Evolutionary conservation across 2,329 filamentous ascomycete genomes (phyloP).

Genomic region (Penicillium rolfsii): DNA sequence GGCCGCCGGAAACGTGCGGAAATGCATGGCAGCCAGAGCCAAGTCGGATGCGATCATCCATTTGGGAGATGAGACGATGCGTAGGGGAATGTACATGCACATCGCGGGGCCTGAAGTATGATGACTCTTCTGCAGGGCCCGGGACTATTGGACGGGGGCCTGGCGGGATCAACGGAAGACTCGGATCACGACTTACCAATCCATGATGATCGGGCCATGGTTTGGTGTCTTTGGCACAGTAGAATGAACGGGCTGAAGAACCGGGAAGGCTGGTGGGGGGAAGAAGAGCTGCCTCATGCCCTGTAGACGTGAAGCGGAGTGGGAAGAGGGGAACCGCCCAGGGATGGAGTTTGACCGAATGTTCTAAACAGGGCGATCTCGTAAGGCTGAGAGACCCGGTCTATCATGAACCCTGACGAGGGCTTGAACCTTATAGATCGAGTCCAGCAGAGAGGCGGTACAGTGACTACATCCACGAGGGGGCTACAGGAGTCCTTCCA

Average conservation of each 20-base stretch:
- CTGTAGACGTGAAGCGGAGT: background rate
- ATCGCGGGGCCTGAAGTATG: background rate
- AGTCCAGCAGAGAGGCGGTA: background rate
- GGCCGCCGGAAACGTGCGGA: conserved; percentile 33
- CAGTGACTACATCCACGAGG: background rate
- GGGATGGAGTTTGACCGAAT: background rate
- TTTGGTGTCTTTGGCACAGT: conserved; percentile 4
- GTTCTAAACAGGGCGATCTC: background rate
- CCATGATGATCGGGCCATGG: conserved; percentile 31
- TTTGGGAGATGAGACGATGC: background rate
- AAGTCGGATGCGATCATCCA: conserved; percentile 31
- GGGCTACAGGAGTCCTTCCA: background rate
- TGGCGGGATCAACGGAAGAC: conserved; percentile 22
- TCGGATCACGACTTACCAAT: conserved; percentile 25
- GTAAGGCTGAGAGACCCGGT: background rate
- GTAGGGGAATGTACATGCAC: background rate
- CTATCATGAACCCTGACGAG: background rate
- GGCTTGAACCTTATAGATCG: background rate
- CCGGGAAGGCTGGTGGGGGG: background rate
- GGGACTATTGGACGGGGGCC: background rate
- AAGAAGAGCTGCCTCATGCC: background rate
- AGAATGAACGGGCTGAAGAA: background rate
- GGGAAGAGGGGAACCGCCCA: background rate
- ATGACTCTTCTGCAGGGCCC: conserved; percentile 6
- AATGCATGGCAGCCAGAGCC: conserved; percentile 26